A percentile compares a stretch with the other conserved stretches of the same genome.
phyloP scores from a whole-genome alignment of 208 protist species.

The Trypanosoma scelopori region DNA sequence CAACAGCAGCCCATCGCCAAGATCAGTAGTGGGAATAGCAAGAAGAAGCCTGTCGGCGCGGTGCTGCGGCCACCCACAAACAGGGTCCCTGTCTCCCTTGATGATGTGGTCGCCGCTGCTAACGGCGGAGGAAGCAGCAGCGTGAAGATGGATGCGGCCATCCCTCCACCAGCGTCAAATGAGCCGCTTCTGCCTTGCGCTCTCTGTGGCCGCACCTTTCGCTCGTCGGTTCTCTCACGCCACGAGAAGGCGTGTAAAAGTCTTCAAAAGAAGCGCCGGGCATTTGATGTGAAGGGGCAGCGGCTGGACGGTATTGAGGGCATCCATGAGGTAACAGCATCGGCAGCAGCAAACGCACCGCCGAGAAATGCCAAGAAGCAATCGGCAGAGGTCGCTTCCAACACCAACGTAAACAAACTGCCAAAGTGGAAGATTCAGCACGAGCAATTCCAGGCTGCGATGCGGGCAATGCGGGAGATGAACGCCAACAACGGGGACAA shows the following conservation, averaged over 20 bases:
- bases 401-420: slow-evolving; percentile 37
- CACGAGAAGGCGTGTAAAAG: slow-evolving; percentile 72
- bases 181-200: slow-evolving; percentile 63
- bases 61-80: background rate
- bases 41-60: background rate
- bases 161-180: slow-evolving; percentile 14
- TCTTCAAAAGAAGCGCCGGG: slow-evolving; percentile 54
- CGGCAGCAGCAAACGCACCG: slow-evolving; percentile 3
- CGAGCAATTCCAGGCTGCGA: slow-evolving; percentile 88
- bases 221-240: slow-evolving; percentile 49
- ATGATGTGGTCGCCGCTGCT: slow-evolving; percentile 24
- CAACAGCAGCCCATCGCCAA: background rate
- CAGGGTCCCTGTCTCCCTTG: background rate
- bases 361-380: slow-evolving; percentile 6
- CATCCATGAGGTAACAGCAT: slow-evolving; percentile 40
- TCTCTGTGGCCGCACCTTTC: slow-evolving; percentile 73
- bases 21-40: background rate
- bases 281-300: slow-evolving; percentile 75
- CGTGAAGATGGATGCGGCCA: slow-evolving; percentile 36
- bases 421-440: slow-evolving; percentile 92
- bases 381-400: background rate
- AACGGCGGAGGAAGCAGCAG: slow-evolving; percentile 19
- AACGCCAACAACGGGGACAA: slow-evolving; percentile 9
- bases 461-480: slow-evolving; percentile 67
- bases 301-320: slow-evolving; percentile 77